Conservation (phyloP, 306 rosid species). For the Erythrophleum fordii region DNA sequence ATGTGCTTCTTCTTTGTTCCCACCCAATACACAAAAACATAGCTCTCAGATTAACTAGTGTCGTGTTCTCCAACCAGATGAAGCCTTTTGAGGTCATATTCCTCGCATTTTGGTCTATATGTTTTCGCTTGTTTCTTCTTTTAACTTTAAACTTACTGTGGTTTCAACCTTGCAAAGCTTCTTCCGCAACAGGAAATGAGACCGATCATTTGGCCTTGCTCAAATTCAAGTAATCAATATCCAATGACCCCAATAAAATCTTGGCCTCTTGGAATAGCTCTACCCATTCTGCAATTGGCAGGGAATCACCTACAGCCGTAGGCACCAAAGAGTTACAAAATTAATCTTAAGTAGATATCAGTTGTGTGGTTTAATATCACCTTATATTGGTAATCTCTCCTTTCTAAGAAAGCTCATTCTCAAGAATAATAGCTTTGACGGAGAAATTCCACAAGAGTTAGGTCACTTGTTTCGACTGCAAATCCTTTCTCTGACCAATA, state of each 20-base stretch:
- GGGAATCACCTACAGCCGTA: conserved; percentile 51
- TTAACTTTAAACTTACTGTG: neutral
- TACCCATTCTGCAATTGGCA: conserved; percentile 53
- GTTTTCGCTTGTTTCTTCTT: neutral
- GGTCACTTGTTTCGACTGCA: conserved; percentile 29
- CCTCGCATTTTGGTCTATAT: neutral
- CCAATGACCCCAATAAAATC: conserved; percentile 24
- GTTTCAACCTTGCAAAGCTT: neutral
- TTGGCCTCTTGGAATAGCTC: conserved; percentile 50
- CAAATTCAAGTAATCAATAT: conserved; percentile 35
- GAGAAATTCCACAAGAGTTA: conserved; percentile 41
- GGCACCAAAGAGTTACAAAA: conserved; percentile 45
- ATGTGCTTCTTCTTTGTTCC: no score
- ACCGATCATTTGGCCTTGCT: neutral
- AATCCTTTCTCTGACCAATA: neutral
- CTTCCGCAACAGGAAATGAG: conserved; percentile 15
- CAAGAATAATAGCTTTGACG: conserved; percentile 22
- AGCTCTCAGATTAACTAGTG: neutral
- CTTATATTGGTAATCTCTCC: conserved; percentile 26
- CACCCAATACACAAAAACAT: no score
- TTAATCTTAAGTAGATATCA: conserved; percentile 28
- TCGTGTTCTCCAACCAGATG: conserved; percentile 24
- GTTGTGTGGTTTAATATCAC: conserved; percentile 39
- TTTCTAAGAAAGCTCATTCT: conserved; percentile 29
- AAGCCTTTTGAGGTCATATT: neutral